Base-by-base conservation (phyloP, 1,284 basidiomycete species). In the Caloboletus firmus region DNA sequence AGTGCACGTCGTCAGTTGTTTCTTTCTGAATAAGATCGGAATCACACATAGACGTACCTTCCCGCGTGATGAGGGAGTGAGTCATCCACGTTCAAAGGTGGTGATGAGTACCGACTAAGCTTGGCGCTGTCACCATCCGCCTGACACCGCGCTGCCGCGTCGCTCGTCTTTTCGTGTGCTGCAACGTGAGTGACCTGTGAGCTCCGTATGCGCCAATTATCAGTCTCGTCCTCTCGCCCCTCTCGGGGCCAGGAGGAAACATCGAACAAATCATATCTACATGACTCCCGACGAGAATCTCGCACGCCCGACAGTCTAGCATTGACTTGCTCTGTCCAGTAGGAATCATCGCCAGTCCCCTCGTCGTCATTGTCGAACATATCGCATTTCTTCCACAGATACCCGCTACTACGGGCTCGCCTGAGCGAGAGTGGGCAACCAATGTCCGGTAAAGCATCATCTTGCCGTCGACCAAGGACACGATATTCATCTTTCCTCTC, bases 121-220 rank as follows among this genome's bases (percentile, higher is more conserved):
- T 31, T 49, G 34, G 7, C 34, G 32, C 5, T 12, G 7, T 20
- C 15, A 20, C 28, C 4, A 7, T 45, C 15, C 5, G n/a, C 20
- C 22, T 47, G 58, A 31, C 24, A 31, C 11, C n/a, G 37, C n/a
- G 15, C 37, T 9, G n/a, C n/a, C n/a, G 5, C 34, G 7, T 59
- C 39, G 12, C 20, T 28, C 12, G 30, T 22, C 30, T 13, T 28
- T 7, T 34, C 44, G 2, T 26, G 32, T 9, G 8, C 9, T 32
- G 46, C 12, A 18, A 32, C 5, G 2, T 22, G 31, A 45, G 30
- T 30, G 10, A 34, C 34, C 2, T 26, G 52, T 39, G 44, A 18
- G n/a, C 18, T 32, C 26, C 49, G 51, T 17, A 13, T 11, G 18
- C 55, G 65, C 63, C 61, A 59, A 32, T 48, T 52, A 17, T 54